Base-by-base conservation (phyloP, 768 basidiomycete species). In the Coprinopsis sp. region DNA sequence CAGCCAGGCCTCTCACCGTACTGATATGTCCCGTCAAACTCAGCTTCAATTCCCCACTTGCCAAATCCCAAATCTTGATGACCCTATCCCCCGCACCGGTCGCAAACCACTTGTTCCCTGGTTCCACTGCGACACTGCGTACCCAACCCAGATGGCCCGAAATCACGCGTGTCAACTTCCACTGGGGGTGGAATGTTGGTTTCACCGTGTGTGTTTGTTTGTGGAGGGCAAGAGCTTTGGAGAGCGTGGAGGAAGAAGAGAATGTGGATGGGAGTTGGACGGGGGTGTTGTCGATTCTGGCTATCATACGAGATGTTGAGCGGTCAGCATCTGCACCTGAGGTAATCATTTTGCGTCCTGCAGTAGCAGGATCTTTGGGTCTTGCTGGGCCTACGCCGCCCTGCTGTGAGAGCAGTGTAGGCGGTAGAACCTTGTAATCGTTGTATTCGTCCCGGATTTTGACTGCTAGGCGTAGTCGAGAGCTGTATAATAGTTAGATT, bases 91-190 rank as follows among this genome's bases (percentile, higher is more conserved):
- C 96, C 0, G 96, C 96, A 49, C 96, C 96, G 0, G 93, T 93
- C 1, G 90, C 96, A 54, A 99, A 98, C 96, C 96, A 99, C 61
- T 94, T 69, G 70, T 99, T 99, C 8, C 93, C 96, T 8, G 95
- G 95, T 65, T 98, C 96, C 29, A 99, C 92, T 2, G 96, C 92
- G 13, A 90, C 87, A 58, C 87, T 87, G 47, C 96, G 81, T 13
- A 99, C 95, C 96, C 96, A 99, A 8, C 96, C 96, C 51, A 99
- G 66, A 67, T 99, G 95, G 0, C 96, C 96, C 1, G 93, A 96
- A 49, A 99, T 97, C 56, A 99, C 96, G 39, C 95, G 87, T 52
- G 84, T 74, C 40, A 99, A 83, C 64, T 96, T 96, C 96, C 95
- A 98, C 53, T 83, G 87, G 5, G 96, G 80, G 57, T 99, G 96